Conservation (phyloP, 2,329 filamentous ascomycete genomes). For the Aspergillus awamori region DNA sequence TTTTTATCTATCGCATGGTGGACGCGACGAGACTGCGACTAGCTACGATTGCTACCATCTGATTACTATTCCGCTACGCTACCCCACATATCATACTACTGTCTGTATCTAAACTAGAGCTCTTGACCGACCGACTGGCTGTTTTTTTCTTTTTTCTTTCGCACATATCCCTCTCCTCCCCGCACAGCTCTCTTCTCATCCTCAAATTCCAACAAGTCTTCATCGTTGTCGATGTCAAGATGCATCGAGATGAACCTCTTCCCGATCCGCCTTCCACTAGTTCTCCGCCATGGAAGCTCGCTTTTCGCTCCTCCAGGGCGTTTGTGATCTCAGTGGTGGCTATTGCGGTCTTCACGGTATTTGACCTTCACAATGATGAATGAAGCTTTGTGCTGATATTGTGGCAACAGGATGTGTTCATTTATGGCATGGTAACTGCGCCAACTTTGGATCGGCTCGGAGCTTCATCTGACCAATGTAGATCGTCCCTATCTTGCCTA, state of each 20-base stretch:
- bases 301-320: conserved; percentile 41
- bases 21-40: too few relatives aligned
- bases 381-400: conserved; percentile 3
- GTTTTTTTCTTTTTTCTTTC: not conserved
- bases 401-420: conserved; percentile 41
- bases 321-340: conserved; percentile 44
- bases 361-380: too few relatives aligned
- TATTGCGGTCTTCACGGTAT: conserved; percentile 47
- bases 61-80: not conserved
- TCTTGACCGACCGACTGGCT: too few relatives aligned
- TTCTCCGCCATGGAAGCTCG: conserved; percentile 27
- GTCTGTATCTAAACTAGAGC: too few relatives aligned
- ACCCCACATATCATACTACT: not conserved
- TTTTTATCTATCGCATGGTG: not conserved
- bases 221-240: not conserved
- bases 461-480: conserved; percentile 8
- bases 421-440: conserved; percentile 41
- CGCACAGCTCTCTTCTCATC: too few relatives aligned
- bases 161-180: too few relatives aligned
- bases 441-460: not conserved
- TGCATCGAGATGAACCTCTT: not conserved
- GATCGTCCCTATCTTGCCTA: conserved; percentile 72
- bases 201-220: not conserved
- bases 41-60: too few relatives aligned
- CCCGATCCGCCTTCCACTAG: not conserved